A percentile compares a stretch with the other conserved stretches of the same genome.
These are phyloP conservation scores for Phytophthora macrochlamydospora DNA, from an alignment of 352 stramenopile genomes.

Conservation along the genomic window DNA sequence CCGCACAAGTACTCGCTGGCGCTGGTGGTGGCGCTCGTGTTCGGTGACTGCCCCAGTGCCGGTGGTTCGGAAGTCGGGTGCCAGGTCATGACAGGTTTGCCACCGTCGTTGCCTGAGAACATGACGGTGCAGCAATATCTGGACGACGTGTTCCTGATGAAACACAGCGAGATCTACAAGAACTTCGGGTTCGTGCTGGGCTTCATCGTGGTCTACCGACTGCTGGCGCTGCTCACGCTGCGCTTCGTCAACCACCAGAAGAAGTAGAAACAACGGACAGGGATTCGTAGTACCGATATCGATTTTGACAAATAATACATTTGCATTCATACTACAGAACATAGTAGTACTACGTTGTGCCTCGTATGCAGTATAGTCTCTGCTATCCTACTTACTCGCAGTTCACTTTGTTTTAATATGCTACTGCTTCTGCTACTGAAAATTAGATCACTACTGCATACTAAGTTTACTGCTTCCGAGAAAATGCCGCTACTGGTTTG, in stretches of 20 bases:
- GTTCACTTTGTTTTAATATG: too few relatives aligned
- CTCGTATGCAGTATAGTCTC: too few relatives aligned
- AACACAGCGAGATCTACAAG: conserved; percentile 33
- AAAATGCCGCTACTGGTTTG: too few relatives aligned
- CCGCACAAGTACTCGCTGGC: conserved; percentile 22
- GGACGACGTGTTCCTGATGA: conserved; percentile 37
- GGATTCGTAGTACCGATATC: too few relatives aligned
- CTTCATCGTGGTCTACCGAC: conserved; percentile 32
- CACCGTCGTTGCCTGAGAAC: conserved; percentile 26
- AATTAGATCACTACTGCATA: too few relatives aligned
- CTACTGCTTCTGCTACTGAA: too few relatives aligned
- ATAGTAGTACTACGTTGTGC: too few relatives aligned
- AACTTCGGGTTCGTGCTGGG: conserved; percentile 32
- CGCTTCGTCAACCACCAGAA: conserved; percentile 48
- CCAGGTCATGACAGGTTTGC: conserved; percentile 28
- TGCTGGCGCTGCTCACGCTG: conserved; percentile 23
- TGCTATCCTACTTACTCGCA: too few relatives aligned
- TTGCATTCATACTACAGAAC: too few relatives aligned
- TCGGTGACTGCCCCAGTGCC: conserved; percentile 24
- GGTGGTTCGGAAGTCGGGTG: conserved; percentile 33
- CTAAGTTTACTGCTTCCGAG: too few relatives aligned
- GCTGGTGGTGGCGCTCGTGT: conserved; percentile 10
- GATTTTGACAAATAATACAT: too few relatives aligned
- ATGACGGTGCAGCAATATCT: conserved; percentile 44
- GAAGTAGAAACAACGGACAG: conserved; percentile 9